These are phyloP conservation scores for Zymoseptoria passerinii DNA, from an alignment of 2,329 filamentous ascomycete species.

Conservation along the genomic window DNA sequence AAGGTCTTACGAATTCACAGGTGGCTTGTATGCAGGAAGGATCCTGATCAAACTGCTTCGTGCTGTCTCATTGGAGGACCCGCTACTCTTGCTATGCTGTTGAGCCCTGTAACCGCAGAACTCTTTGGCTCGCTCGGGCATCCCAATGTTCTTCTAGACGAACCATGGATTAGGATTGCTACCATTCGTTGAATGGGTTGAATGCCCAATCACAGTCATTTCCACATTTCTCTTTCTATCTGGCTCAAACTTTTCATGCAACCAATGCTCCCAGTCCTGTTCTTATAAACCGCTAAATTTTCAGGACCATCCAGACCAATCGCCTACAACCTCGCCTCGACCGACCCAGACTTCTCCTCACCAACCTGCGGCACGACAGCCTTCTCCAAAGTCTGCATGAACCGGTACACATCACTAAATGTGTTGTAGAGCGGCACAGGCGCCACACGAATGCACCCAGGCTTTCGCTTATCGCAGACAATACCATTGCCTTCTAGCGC, in stretches of 20 bases:
- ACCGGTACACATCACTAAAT: slow-evolving; percentile 63
- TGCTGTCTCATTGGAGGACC: no score
- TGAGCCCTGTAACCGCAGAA: no score
- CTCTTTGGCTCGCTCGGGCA: no score
- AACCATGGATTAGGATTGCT: not conserved
- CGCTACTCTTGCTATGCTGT: no score
- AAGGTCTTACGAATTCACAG: no score
- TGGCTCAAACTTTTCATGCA: not conserved
- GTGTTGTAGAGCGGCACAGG: slow-evolving; percentile 78
- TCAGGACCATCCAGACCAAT: not conserved
- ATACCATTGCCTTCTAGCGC: slow-evolving; percentile 60
- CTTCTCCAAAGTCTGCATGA: slow-evolving; percentile 46
- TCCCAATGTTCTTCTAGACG: not conserved
- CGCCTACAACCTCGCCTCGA: slow-evolving; percentile 9
- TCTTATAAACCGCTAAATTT: not conserved
- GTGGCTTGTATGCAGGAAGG: no score
- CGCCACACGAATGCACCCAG: slow-evolving; percentile 74
- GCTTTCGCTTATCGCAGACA: slow-evolving; percentile 75
- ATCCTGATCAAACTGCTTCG: no score
- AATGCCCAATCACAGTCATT: not conserved
- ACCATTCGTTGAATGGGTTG: no score
- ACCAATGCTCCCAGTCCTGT: not conserved
- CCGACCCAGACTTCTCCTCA: not conserved
- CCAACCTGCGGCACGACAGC: slow-evolving; percentile 26
- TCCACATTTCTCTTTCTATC: not conserved